phyloP scores from a whole-genome alignment of 2,329 filamentous ascomycete species.

The Claviceps cyperi region DNA sequence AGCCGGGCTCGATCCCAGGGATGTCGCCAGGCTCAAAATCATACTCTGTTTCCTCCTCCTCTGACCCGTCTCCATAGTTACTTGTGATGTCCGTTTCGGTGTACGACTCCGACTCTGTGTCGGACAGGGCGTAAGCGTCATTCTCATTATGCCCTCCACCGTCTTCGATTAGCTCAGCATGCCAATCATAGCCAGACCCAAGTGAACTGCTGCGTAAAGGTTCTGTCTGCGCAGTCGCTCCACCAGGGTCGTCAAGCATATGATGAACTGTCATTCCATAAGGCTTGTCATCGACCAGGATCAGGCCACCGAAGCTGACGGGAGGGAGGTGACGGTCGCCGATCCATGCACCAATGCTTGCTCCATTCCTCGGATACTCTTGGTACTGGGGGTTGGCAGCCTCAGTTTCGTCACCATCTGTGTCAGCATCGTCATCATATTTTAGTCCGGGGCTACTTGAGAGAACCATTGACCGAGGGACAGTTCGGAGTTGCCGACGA shows the following conservation, averaged over 20 bases:
- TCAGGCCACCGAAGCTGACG: slow-evolving; percentile 78
- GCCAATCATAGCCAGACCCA: slow-evolving; percentile 24
- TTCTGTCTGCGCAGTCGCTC: slow-evolving; percentile 20
- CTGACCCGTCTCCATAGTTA: slow-evolving; percentile 33
- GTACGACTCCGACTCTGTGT: slow-evolving; percentile 40
- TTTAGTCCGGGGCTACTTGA: background rate
- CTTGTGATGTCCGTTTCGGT: slow-evolving; percentile 39
- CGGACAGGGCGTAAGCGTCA: slow-evolving; percentile 46
- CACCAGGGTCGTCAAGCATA: slow-evolving; percentile 65
- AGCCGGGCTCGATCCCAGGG: slow-evolving; percentile 58
- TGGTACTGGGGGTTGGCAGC: slow-evolving; percentile 65
- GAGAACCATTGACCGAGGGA: slow-evolving; percentile 18
- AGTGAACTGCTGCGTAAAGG: slow-evolving; percentile 25
- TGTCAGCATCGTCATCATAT: slow-evolving; percentile 20
- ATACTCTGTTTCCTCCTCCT: slow-evolving; percentile 36
- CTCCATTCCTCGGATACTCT: slow-evolving; percentile 64
- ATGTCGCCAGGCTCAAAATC: slow-evolving; percentile 59
- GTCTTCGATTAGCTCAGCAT: slow-evolving; percentile 25
- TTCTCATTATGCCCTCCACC: slow-evolving; percentile 33
- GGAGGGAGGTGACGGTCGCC: slow-evolving; percentile 76
- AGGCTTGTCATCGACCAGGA: slow-evolving; percentile 69
- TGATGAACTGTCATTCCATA: slow-evolving; percentile 97
- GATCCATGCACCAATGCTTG: slow-evolving; percentile 84
- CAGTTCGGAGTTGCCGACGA: slow-evolving; percentile 25
- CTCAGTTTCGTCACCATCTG: slow-evolving; percentile 24